A percentile compares a stretch with the other conserved stretches of the same genome.
phyloP scores from a whole-genome alignment of 768 basidiomycete genomes.

The Phaeotremella skinneri region DNA sequence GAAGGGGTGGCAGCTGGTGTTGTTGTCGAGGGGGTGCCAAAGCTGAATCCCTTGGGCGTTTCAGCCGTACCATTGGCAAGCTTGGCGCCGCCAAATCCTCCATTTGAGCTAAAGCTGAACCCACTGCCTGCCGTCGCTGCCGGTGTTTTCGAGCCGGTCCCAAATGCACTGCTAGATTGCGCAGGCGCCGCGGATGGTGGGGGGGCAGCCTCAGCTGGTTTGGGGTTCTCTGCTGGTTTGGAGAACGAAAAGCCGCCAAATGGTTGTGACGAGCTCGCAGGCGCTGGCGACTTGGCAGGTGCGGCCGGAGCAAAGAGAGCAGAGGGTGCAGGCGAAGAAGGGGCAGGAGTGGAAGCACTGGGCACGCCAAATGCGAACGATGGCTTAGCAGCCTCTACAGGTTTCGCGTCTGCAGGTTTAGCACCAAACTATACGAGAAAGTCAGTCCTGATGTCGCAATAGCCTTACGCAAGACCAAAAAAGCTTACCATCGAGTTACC shows the following conservation, averaged over 20 bases:
- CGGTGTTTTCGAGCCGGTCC: slow-evolving; percentile 1
- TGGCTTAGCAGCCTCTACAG: slow-evolving; percentile 12
- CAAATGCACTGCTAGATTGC: slow-evolving; percentile 1
- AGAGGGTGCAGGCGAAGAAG: background rate
- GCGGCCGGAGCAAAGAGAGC: background rate
- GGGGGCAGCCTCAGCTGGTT: slow-evolving; percentile 13
- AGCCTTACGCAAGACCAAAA: background rate
- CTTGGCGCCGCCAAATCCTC: background rate
- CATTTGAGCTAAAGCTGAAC: slow-evolving; percentile 16
- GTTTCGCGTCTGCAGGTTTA: background rate
- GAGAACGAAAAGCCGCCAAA: slow-evolving; percentile 4
- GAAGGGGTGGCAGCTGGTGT: background rate
- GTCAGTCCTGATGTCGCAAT: slow-evolving; percentile 1
- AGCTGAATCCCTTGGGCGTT: slow-evolving; percentile 5
- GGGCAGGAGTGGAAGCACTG: background rate
- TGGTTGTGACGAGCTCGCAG: slow-evolving; percentile 2
- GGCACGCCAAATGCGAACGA: slow-evolving; percentile 12
- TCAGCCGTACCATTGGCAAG: slow-evolving; percentile 2
- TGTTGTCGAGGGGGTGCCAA: background rate
- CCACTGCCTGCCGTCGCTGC: slow-evolving; percentile 4
- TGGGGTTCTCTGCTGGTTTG: slow-evolving; percentile 10
- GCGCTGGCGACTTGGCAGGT: background rate
- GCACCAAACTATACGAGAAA: background rate
- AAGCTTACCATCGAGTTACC: slow-evolving; percentile 10
- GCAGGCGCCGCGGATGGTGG: slow-evolving; percentile 2